Evolutionary conservation across 2,329 filamentous ascomycete species (phyloP), one percentile per base, ranked within the genome.

Genomic region (Phoma herbarum): DNA sequence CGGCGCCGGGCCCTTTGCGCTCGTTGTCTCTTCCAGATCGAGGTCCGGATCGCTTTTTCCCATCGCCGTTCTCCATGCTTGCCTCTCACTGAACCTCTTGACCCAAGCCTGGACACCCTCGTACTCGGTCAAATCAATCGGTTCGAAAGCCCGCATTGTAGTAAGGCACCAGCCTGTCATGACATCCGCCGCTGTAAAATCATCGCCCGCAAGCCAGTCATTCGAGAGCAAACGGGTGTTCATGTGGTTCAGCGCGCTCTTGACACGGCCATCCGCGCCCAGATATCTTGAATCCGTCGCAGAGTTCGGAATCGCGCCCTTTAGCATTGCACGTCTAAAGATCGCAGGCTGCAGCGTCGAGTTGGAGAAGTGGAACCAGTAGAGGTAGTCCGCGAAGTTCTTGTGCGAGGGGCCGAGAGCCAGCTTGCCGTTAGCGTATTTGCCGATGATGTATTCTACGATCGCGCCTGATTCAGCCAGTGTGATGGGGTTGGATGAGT

Each of bases 161-260:
- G 87, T 88, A 31, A 90, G 75, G 14, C 80, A 78, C 66, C 84
- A 89, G 0, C 88, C 80, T 4, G 77, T 78, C 86, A 90, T 89
- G 37, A 89, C 78, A 73, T 91, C 89, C 1, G 88, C 88, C 1
- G 80, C 86, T 0, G 86, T 89, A 57, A 91, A 85, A 49, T 87
- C 79, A 0, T 82, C 76, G 2, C 88, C 89, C 0, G 85, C 86
- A 22, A 91, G 75, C 80, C 83, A 91, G 8, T 77, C 69, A 33
- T 79, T 82, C 1, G 74, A 60, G 3, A 62, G 64, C 2, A 90
- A 69, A 11, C 84, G 77, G 2, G 81, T 72, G 37, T 90, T 80
- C 25, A 87, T 50, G 22, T 79, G 64, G n/a, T 56, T 42, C 31
- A 89, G 60, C 0, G 77, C 72, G n/a, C 62, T 69, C 3, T 72